Conservation (phyloP, 176 grass and related monocot species). For the Hordeum vulgare region MorexV3_pseudomolecules_assembly NC_058524.1:601273880-601274379, state of each 20-base stretch:
- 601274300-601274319: background rate
- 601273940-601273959: background rate
- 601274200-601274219: conserved; percentile 73
- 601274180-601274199: conserved; percentile 76
- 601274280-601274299: background rate
- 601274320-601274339: background rate
- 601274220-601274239: conserved; percentile 71
- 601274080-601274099: background rate
- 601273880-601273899: background rate
- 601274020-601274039: background rate
- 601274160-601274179: conserved; percentile 93
- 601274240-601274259: conserved; percentile 88
- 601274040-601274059: background rate
- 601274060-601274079: background rate
- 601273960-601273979: background rate
- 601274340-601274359: background rate
- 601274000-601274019: background rate
- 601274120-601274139: conserved; percentile 99
- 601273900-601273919: background rate
- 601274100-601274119: conserved; percentile 25
- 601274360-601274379: background rate
- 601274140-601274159: conserved; percentile 97
- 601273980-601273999: too few species aligned
- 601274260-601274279: conserved; percentile 60
- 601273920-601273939: background rate